These are phyloP conservation scores for Smittium mucronatum DNA, from an alignment of 371 early-diverging fungal species.

Conservation along the genomic window DNA sequence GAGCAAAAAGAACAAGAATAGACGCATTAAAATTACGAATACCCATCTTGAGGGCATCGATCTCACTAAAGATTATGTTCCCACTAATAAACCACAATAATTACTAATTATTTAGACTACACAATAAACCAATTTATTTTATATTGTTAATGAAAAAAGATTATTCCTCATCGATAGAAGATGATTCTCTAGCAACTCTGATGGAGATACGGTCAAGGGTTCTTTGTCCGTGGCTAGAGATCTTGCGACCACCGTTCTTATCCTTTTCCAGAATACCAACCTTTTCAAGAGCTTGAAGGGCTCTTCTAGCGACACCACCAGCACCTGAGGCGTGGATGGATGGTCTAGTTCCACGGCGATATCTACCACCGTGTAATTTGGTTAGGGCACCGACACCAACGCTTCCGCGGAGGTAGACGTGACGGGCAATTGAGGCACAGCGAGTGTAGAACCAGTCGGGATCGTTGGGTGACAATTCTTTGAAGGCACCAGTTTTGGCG, in stretches of 20 bases:
- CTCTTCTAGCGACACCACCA: slow-evolving; percentile 88
- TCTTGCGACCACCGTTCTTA: slow-evolving; percentile 66
- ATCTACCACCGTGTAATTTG: slow-evolving; percentile 83
- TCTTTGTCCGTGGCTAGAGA: slow-evolving; percentile 69
- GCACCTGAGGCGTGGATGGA: slow-evolving; percentile 80
- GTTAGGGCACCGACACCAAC: slow-evolving; percentile 91
- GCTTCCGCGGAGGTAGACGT: slow-evolving; percentile 87
- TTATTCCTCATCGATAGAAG: slow-evolving; percentile 8
- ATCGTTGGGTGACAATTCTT: slow-evolving; percentile 94
- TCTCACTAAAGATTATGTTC: slow-evolving; percentile 61
- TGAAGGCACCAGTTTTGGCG: slow-evolving; percentile 92
- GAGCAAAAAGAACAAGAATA: slow-evolving; percentile 19
- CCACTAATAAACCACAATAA: slow-evolving; percentile 9
- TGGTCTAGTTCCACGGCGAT: slow-evolving; percentile 88
- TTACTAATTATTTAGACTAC: neutral
- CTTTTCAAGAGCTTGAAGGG: slow-evolving; percentile 93
- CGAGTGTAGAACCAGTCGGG: slow-evolving; percentile 98
- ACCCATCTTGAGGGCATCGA: slow-evolving; percentile 73
- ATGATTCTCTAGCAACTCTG: slow-evolving; percentile 30
- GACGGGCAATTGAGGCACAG: slow-evolving; percentile 93
- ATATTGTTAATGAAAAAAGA: neutral
- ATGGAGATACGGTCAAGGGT: slow-evolving; percentile 54
- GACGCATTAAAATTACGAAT: slow-evolving; percentile 73
- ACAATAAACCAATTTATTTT: slow-evolving; percentile 3
- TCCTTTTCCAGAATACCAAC: slow-evolving; percentile 89